phyloP scores from a whole-genome alignment of 2,329 filamentous ascomycete species.

The Ascosphaera apis region DNA sequence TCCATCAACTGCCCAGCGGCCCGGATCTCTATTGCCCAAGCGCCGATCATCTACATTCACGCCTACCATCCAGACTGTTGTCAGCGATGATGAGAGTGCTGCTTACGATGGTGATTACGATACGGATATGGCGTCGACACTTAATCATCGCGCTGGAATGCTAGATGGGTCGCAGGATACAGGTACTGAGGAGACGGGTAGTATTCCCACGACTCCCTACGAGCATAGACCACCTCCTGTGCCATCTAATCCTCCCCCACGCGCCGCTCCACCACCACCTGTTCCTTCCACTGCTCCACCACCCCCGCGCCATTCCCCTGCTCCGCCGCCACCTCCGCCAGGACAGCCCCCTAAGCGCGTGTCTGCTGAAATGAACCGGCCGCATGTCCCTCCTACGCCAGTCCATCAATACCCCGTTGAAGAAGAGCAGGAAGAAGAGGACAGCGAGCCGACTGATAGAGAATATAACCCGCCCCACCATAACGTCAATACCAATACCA shows the following conservation, averaged over 20 bases:
- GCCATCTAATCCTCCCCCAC: too few relatives aligned
- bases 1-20: too few relatives aligned
- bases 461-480: constrained; percentile 31
- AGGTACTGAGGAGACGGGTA: too few relatives aligned
- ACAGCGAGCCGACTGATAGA: too few relatives aligned
- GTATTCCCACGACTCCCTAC: too few relatives aligned
- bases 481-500: constrained; percentile 13
- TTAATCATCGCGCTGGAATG: too few relatives aligned
- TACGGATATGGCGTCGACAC: constrained; percentile 85
- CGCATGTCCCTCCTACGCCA: constrained; percentile 37
- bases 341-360: constrained; percentile 32
- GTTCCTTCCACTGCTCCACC: constrained; percentile 26
- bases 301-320: constrained; percentile 35
- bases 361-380: constrained; percentile 49
- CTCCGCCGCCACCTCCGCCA: constrained; percentile 43
- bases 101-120: constrained; percentile 98
- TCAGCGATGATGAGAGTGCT: constrained; percentile 57
- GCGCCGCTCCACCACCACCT: constrained; percentile 22
- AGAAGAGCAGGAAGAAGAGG: constrained; percentile 32
- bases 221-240: too few relatives aligned
- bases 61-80: too few relatives aligned
- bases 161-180: too few relatives aligned
- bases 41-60: too few relatives aligned
- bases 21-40: too few relatives aligned
- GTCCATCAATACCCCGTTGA: constrained; percentile 25